Evolutionary conservation across 305 asterid species (phyloP).

Genomic region (Salvia sclarea): DNA sequence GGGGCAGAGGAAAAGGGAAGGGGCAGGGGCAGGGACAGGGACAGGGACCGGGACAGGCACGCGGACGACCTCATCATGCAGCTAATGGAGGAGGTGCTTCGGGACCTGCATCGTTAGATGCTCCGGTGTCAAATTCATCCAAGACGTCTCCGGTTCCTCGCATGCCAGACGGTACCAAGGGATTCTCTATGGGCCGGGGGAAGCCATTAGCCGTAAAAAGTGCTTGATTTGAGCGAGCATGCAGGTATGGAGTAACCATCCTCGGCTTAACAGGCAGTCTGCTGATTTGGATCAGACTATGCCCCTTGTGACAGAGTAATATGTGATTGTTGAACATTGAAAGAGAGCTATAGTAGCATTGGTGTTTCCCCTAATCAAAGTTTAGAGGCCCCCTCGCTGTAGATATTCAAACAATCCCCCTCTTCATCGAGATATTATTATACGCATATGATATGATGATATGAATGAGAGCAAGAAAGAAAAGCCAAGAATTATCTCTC

Average conservation of each 20-base stretch:
- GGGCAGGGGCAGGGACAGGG: slow-evolving; percentile 49
- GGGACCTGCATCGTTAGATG: slow-evolving; percentile 42
- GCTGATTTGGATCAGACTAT: slow-evolving; percentile 26
- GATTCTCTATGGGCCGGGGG: slow-evolving; percentile 94
- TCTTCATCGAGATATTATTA: slow-evolving; percentile 21
- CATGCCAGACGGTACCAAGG: slow-evolving; percentile 97
- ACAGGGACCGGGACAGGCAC: slow-evolving; percentile 52
- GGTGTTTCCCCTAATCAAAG: not conserved
- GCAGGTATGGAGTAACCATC: slow-evolving; percentile 25
- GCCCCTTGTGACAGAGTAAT: slow-evolving; percentile 17
- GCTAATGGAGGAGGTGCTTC: slow-evolving; percentile 36
- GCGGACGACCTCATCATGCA: slow-evolving; percentile 53
- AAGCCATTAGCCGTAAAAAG: slow-evolving; percentile 55
- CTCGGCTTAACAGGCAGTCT: slow-evolving; percentile 25
- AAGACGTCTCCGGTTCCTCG: slow-evolving; percentile 74
- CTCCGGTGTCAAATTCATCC: slow-evolving; percentile 27
- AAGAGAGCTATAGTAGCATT: slow-evolving; percentile 10
- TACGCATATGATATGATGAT: slow-evolving; percentile 22
- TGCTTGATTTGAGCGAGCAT: slow-evolving; percentile 39
- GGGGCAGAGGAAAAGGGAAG: slow-evolving; percentile 44
- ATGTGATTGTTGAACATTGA: slow-evolving; percentile 5
- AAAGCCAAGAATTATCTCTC: slow-evolving; percentile 3
- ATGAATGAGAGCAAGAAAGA: not conserved
- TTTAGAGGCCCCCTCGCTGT: slow-evolving; percentile 32
- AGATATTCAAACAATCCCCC: slow-evolving; percentile 28